Base-by-base conservation (phyloP, 768 basidiomycete species). In the Hygrocybe coccinea region DNA sequence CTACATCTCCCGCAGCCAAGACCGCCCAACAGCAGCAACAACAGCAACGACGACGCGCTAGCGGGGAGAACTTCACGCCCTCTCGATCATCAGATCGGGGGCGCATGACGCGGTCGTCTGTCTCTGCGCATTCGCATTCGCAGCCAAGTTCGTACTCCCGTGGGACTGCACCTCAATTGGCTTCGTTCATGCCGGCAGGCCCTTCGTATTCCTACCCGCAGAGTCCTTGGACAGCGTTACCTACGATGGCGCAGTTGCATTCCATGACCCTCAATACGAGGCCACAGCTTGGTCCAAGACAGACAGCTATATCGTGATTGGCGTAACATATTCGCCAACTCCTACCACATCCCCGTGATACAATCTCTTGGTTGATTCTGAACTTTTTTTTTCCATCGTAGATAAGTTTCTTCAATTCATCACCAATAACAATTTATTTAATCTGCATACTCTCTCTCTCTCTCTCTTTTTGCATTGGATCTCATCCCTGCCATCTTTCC, bases 191-290 rank as follows among this genome's bases (percentile, higher is more conserved):
- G 56, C 54, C 54, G 56, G 47, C 58, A 5, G 21, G n/a, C 7
- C 44, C 44, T 4, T 12, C 17, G 15, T 46, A 46, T 46, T 46
- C 21, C 5, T 22, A 46, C 17, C 38, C 38, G 2, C 71, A 70
- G 0, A 78, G 66, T 59, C 74, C 76, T 1, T 80, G 76, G 77
- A 74, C 74, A 2, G 73, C 75, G 11, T 60, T 74, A 22, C 77
- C 77, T 9, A 64, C 70, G n/a, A 49, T 36, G 12, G 48, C 48
- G 29, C 48, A 49, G 48, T 10, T 49, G 2, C 48, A 49, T 5
- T 11, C 29, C 5, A 29, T 36, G 48, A 8, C 48, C 2, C n/a
- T 49, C 25, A 49, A 33, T n/a, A 29, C 12, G 14, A 36, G 25
- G 29, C 48, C 48, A 14, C 24, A 19, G 14, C 10, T 34, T 9